Conservation (phyloP, 2,329 filamentous ascomycete species). For the Xenosphaeropsis pyriputrescens region DNA sequence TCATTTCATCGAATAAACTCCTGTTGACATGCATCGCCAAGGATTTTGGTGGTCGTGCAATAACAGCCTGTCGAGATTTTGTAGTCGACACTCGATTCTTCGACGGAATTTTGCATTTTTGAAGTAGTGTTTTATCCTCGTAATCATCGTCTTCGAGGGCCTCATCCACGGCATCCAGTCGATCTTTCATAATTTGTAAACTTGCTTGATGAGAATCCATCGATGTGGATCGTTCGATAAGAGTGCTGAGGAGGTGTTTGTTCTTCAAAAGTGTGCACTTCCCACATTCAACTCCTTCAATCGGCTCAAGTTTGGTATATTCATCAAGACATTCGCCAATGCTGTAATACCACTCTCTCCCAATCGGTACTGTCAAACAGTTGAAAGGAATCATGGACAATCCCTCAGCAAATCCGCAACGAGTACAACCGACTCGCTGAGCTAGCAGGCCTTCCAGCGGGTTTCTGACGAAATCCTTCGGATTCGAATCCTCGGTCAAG, state of each 20-base stretch:
- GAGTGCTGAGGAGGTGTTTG: slow-evolving; percentile 28
- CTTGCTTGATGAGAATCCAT: slow-evolving; percentile 7
- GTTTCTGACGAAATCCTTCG: slow-evolving; percentile 34
- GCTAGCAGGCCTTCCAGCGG: slow-evolving; percentile 80
- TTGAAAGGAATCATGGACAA: slow-evolving; percentile 88
- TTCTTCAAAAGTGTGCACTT: slow-evolving; percentile 70
- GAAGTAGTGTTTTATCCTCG: slow-evolving; percentile 47
- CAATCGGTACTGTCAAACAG: slow-evolving; percentile 76
- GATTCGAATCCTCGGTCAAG: background rate
- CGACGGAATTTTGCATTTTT: slow-evolving; percentile 50
- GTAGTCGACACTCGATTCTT: slow-evolving; percentile 60
- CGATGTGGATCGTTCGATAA: slow-evolving; percentile 26
- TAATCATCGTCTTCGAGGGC: slow-evolving; percentile 73
- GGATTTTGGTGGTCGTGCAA: slow-evolving; percentile 68
- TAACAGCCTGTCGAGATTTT: slow-evolving; percentile 79
- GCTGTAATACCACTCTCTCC: slow-evolving; percentile 46
- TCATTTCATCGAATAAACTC: slow-evolving; percentile 76
- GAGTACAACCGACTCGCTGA: slow-evolving; percentile 76
- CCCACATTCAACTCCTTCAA: slow-evolving; percentile 79
- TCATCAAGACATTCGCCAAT: slow-evolving; percentile 69
- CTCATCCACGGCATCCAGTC: slow-evolving; percentile 50
- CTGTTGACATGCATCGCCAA: slow-evolving; percentile 82
- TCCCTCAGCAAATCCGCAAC: slow-evolving; percentile 77
- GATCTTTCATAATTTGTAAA: slow-evolving; percentile 24
- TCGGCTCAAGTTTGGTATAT: slow-evolving; percentile 72